phyloP scores from a whole-genome alignment of 1,284 basidiomycete species.

The Tilletiaria anomala region DNA sequence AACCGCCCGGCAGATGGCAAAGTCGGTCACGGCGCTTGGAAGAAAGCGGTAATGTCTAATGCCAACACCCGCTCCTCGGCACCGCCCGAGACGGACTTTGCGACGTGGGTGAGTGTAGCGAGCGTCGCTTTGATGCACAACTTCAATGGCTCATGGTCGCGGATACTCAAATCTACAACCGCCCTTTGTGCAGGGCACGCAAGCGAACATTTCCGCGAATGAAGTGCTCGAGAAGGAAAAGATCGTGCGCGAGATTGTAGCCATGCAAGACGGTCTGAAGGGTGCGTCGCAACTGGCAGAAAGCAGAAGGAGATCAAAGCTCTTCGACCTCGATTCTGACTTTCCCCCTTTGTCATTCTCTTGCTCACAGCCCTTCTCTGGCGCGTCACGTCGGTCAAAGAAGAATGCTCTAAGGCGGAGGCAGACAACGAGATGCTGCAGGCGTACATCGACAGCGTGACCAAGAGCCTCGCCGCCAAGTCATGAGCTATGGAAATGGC shows the following conservation, averaged over 20 bases:
- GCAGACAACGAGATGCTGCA: constrained; percentile 38
- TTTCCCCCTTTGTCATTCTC: neutral
- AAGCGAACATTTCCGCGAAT: too few species aligned
- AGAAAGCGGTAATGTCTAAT: too few species aligned
- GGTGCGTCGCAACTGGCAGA: constrained; percentile 5
- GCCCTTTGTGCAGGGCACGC: too few species aligned
- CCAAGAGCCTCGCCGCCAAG: constrained; percentile 36
- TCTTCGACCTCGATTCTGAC: neutral
- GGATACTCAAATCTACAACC: too few species aligned
- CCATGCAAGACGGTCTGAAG: constrained; percentile 24
- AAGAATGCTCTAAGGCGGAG: constrained; percentile 33
- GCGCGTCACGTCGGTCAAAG: constrained; percentile 24
- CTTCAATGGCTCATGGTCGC: too few species aligned
- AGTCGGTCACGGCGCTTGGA: too few species aligned
- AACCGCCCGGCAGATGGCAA: too few species aligned
- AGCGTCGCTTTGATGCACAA: too few species aligned
- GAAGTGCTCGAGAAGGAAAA: constrained; percentile 38
- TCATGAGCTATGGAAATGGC: too few species aligned
- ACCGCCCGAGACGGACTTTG: too few species aligned
- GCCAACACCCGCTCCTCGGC: too few species aligned
- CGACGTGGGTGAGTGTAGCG: too few species aligned
- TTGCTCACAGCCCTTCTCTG: constrained; percentile 14
- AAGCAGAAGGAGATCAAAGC: neutral
- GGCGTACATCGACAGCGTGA: constrained; percentile 37
- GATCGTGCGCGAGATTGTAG: constrained; percentile 29